These are phyloP conservation scores for Fusarium cicatricum DNA, from an alignment of 2,329 filamentous ascomycete genomes.

Conservation along the genomic window DNA sequence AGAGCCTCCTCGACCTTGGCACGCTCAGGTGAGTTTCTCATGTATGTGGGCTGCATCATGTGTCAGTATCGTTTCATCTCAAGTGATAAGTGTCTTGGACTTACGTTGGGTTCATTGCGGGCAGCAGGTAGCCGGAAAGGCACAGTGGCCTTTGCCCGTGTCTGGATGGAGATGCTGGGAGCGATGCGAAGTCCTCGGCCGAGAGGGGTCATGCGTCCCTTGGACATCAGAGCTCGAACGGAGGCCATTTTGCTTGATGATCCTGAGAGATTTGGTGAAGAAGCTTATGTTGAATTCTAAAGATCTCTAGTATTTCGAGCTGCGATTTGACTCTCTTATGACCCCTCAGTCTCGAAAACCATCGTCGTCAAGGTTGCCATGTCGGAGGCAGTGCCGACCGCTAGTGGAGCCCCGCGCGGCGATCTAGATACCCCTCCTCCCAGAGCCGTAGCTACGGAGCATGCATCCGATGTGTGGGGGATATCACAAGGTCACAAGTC, in stretches of 20 bases:
- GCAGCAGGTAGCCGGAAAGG: conserved; percentile 45
- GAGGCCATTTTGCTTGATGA: conserved; percentile 28
- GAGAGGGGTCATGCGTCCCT: conserved; percentile 32
- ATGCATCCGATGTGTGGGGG: conserved; percentile 10
- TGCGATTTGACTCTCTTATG: conserved; percentile 33
- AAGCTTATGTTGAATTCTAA: conserved; percentile 7
- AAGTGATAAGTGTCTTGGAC: background rate
- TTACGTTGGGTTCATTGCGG: conserved; percentile 47
- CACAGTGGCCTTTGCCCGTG: conserved; percentile 37
- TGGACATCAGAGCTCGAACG: conserved; percentile 26
- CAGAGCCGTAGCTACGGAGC: conserved; percentile 18
- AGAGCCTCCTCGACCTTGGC: conserved; percentile 43
- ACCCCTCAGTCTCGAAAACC: conserved; percentile 8
- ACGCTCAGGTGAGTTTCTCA: conserved; percentile 44
- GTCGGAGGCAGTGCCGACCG: conserved; percentile 16
- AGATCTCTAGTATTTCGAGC: conserved; percentile 3
- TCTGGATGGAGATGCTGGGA: conserved; percentile 28
- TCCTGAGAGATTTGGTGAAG: background rate
- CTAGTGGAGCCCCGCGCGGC: conserved; percentile 13
- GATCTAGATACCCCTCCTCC: conserved; percentile 23
- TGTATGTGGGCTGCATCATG: conserved; percentile 41
- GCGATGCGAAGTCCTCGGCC: conserved; percentile 21
- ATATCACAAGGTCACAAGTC: conserved; percentile 20
- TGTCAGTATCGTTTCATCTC: accelerated
- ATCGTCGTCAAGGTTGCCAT: conserved; percentile 3